Evolutionary conservation across 1,284 basidiomycete genomes (phyloP).

Genomic region (Microstroma glucosiphilum): DNA sequence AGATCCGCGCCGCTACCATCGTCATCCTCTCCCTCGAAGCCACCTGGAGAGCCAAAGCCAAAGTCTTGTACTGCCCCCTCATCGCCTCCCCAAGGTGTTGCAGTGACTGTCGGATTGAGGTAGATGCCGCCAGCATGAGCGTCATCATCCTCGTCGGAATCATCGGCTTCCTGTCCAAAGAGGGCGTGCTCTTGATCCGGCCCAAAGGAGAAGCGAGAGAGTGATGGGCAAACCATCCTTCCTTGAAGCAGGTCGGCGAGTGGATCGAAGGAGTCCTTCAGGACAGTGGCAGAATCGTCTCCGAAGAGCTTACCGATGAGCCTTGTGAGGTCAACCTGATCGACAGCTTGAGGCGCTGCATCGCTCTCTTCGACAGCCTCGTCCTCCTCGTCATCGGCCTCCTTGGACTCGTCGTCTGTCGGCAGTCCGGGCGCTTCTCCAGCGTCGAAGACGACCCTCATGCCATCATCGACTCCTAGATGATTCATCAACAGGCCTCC

Average conservation of each 20-base stretch:
- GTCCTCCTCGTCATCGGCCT: constrained; percentile 13
- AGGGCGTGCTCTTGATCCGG: neutral
- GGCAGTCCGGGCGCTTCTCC: constrained; percentile 76
- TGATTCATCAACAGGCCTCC: constrained; percentile 60
- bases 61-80: neutral
- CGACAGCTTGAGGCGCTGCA: neutral
- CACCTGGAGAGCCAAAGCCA: neutral
- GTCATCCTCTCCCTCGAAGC: neutral
- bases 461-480: constrained; percentile 67
- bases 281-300: neutral
- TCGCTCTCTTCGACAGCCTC: constrained; percentile 22
- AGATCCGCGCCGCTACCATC: constrained; percentile 2
- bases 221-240: constrained; percentile 11
- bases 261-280: neutral
- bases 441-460: constrained; percentile 92
- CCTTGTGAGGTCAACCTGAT: constrained; percentile 17
- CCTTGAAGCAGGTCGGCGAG: constrained; percentile 4
- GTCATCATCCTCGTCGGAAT: constrained; percentile 24
- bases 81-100: constrained; percentile 4
- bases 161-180: constrained; percentile 19
- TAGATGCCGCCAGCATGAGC: neutral
- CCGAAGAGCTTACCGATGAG: constrained; percentile 11
- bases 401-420: constrained; percentile 50
- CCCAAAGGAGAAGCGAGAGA: constrained; percentile 12
- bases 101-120: constrained; percentile 2